These are phyloP conservation scores for Didymella lethalis DNA, from an alignment of 2,329 filamentous ascomycete species.

Conservation along the genomic window DNA sequence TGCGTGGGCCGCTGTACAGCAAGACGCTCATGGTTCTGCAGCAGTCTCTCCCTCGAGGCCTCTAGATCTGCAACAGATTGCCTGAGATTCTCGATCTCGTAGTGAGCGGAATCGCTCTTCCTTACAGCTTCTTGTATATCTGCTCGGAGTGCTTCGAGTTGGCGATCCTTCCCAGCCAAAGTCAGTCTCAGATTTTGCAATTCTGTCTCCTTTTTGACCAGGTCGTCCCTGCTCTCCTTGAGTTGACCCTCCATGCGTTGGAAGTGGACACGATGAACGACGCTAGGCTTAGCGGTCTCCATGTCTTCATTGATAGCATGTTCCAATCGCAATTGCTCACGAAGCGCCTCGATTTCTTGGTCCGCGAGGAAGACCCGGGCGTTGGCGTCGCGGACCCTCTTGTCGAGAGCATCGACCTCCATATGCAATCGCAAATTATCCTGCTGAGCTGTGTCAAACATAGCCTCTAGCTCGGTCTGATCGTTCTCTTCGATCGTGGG, in stretches of 20 bases:
- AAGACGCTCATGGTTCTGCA: slow-evolving; percentile 45
- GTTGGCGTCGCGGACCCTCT: slow-evolving; percentile 42
- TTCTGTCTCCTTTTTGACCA: slow-evolving; percentile 35
- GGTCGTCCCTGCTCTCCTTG: slow-evolving; percentile 34
- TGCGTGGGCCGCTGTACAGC: slow-evolving; percentile 35
- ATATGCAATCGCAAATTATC: slow-evolving; percentile 44
- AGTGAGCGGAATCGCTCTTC: slow-evolving; percentile 31
- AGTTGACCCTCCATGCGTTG: slow-evolving; percentile 46
- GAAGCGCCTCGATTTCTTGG: slow-evolving; percentile 35
- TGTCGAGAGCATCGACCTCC: slow-evolving; percentile 41
- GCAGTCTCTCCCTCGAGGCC: slow-evolving; percentile 41
- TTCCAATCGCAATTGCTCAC: slow-evolving; percentile 38
- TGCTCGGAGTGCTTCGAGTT: slow-evolving; percentile 31
- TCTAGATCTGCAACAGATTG: slow-evolving; percentile 35
- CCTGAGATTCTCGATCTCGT: slow-evolving; percentile 41
- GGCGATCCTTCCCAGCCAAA: slow-evolving; percentile 28
- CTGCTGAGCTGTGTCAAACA: slow-evolving; percentile 47
- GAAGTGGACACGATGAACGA: slow-evolving; percentile 46
- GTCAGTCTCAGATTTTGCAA: slow-evolving; percentile 28
- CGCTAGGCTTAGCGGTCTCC: slow-evolving; percentile 41
- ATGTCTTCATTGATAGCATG: slow-evolving; percentile 40
- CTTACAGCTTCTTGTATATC: slow-evolving; percentile 28
- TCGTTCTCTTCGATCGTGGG: slow-evolving; percentile 48
- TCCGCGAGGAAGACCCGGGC: slow-evolving; percentile 36
- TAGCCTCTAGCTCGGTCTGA: slow-evolving; percentile 44